A percentile compares a stretch with the other conserved stretches of the same genome.
These are phyloP conservation scores for Ophiostoma tasmaniense DNA, from an alignment of 2,329 filamentous ascomycete species.

Conservation along the genomic window DNA sequence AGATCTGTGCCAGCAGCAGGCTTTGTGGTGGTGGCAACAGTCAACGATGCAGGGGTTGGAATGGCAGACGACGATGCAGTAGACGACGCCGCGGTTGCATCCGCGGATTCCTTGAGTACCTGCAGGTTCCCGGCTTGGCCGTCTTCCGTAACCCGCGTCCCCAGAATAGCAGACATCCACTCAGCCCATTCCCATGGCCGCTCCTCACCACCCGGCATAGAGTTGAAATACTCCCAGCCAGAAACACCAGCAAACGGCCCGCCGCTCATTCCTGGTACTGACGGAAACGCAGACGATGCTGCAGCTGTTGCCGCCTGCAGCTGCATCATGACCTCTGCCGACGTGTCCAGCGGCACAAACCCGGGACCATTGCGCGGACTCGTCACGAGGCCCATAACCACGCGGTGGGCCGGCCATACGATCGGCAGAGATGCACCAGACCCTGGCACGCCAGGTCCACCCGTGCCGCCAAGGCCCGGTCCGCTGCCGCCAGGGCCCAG, in stretches of 20 bases:
- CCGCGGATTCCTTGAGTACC: background rate
- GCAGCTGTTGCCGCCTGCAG: slow-evolving; percentile 30
- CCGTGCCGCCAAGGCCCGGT: slow-evolving; percentile 63
- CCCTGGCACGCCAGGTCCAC: slow-evolving; percentile 32
- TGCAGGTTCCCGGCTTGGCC: slow-evolving; percentile 7
- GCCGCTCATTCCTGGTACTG: background rate
- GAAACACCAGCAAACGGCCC: slow-evolving; percentile 64
- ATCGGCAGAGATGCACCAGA: slow-evolving; percentile 32
- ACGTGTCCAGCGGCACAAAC: slow-evolving; percentile 50
- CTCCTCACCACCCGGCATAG: slow-evolving; percentile 48
- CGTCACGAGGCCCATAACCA: slow-evolving; percentile 69
- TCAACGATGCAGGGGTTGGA: background rate
- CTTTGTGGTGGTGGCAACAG: background rate
- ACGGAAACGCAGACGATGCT: background rate
- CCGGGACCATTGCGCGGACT: slow-evolving; percentile 62
- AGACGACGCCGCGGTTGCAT: background rate
- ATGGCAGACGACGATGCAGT: background rate
- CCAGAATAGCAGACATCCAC: slow-evolving; percentile 44
- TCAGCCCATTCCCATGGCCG: slow-evolving; percentile 67
- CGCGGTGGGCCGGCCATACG: slow-evolving; percentile 59
- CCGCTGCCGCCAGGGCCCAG: slow-evolving; percentile 51
- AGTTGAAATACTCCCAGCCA: slow-evolving; percentile 83
- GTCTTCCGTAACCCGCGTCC: slow-evolving; percentile 13
- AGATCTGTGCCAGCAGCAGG: background rate
- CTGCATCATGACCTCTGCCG: slow-evolving; percentile 47